These are phyloP conservation scores for Pseudogymnoascus sp. DNA, from an alignment of 2,329 filamentous ascomycete genomes.

Conservation along the genomic window DNA sequence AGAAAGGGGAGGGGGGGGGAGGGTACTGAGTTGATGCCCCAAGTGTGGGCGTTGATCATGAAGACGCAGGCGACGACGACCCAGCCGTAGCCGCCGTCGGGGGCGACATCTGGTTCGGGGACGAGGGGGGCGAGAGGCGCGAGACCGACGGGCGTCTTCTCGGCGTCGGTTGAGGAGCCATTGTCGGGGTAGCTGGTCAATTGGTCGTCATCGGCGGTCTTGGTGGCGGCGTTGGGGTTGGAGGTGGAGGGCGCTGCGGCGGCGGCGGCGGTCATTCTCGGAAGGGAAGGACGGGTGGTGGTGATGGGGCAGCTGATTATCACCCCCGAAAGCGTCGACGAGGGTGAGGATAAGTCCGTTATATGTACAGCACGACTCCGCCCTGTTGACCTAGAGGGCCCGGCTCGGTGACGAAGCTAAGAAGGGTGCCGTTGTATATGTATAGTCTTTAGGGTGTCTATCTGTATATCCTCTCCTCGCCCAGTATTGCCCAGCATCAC, in stretches of 20 bases:
- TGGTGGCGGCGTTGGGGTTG: neutral
- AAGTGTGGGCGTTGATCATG: conserved; percentile 18
- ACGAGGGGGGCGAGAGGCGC: neutral
- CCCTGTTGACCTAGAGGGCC: no score
- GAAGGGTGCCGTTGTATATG: neutral
- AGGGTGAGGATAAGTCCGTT: neutral
- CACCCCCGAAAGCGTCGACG: neutral
- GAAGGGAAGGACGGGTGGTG: neutral
- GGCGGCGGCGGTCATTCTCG: neutral
- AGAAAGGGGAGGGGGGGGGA: neutral
- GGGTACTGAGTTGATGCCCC: conserved; percentile 30
- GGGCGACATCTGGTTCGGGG: conserved; percentile 14
- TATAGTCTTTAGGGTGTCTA: neutral
- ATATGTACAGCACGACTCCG: neutral
- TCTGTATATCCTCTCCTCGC: no score
- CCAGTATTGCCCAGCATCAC: no score
- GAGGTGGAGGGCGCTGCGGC: neutral
- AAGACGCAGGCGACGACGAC: conserved; percentile 14
- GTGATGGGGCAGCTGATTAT: neutral
- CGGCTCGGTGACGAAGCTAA: no score
- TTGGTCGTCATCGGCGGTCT: neutral
- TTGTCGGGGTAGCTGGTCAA: neutral
- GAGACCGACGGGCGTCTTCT: neutral
- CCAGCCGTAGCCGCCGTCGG: conserved; percentile 42
- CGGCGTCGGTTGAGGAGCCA: neutral